Evolutionary conservation across 1,284 basidiomycete genomes (phyloP), one percentile per base, ranked within the genome.

Genomic region (Cryptococcus maquisensis): DNA sequence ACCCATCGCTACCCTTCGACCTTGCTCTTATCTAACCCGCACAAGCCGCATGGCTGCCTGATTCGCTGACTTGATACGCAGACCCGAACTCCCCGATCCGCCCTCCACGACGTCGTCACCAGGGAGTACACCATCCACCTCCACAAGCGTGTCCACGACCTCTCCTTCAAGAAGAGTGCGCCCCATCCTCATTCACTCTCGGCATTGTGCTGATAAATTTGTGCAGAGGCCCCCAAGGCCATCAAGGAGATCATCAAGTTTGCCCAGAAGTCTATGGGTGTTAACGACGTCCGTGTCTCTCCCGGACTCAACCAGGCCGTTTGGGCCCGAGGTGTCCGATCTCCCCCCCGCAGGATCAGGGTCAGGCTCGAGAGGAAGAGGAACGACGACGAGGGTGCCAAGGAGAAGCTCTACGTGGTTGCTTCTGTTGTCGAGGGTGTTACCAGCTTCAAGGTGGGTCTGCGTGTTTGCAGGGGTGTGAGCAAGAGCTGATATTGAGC

Each of bases 61-160:
- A 32, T 16, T 28, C 53, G 37, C 54, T 55, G 45, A 56, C 39
- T 43, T 26, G 28, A 9, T 16, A 7, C n/a, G n/a, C 62, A 90
- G 87, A 84, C 85, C 69, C 79, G 86, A 79, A 92, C 92, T 82
- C 84, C 84, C 71, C 90, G 90, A 78, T 92, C 90, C 60, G 92
- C 92, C 60, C 88, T 96, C 75, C 84, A 90, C 79, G 93, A 96
- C 78, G 91, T 96, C 79, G 92, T 96, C 65, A 90, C 93, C 68
- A 86, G 93, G 73, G 93, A 96, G 77, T 93, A 94, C 85, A 94
- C 91, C 69, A 87, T 96, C 80, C 90, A 95, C 79, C 80, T 96
- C 51, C 91, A 95, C 85, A 96, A 94, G 80, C 86, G 80, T 65
- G 88, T 91, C 49, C 90, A 92, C 78, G 90, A 87, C 69, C 84